Evolutionary conservation across 805 yeast genomes (phyloP), one percentile per base, ranked within the genome.

Genomic region (Spathaspora sp.): DNA sequence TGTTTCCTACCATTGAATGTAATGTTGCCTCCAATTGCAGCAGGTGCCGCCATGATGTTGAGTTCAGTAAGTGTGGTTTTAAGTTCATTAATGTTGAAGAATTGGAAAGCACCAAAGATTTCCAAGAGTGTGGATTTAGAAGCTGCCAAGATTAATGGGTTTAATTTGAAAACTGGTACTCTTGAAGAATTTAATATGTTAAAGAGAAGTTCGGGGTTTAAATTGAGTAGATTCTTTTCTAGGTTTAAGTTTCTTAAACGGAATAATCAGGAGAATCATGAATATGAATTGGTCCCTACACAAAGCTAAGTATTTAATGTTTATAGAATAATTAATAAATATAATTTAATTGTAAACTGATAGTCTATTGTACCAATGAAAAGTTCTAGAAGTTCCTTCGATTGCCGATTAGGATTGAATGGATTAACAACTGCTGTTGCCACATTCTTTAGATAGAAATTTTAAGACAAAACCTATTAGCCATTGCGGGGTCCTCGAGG

Each of bases 31-130:
- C 99, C 98, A 2, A 84, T 89, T 64, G 81, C 89, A 63, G 98
- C 98, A 0, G 90, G 94, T 42, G 80, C 85, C 12, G 87, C 97
- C 1, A 94, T 94, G 98, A 96, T 97, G 0, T 76, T 90, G 60
- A 89, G 97, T 57, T 89, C 97, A 1, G 85, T 90, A 1, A 87
- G 96, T 59, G 98, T 93, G 19, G 92, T 94, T 26, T 60, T 86
- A 45, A 87, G 88, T 55, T 90, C 97, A 0, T 72, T 93, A 53
- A 65, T 82, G 60, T 73, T 93, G 59, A 87, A 86, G 62, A 69
- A 72, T 46, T 90, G 93, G 91, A 76, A 60, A 35, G 65, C 73
- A 1, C 75, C 74, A 14, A 59, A 49, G 43, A 57, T 57, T 10
- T 48, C 46, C 7, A 7, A 14, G 14, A 16, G 18, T 6, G 18